These are phyloP conservation scores for Penicillium crystallinum DNA, from an alignment of 495 filamentous ascomycete genomes.

Conservation along the genomic window DNA sequence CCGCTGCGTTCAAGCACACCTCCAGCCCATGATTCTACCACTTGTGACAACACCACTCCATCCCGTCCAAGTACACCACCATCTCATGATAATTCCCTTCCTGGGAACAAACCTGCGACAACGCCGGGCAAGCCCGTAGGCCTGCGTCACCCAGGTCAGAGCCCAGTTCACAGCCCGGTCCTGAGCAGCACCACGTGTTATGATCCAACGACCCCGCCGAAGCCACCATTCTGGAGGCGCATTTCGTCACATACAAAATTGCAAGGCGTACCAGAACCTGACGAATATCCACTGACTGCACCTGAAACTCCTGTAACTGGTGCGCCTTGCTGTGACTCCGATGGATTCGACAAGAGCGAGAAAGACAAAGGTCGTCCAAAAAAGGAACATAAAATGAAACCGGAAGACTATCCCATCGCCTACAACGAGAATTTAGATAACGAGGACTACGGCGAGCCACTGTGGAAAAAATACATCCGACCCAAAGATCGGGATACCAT, in stretches of 20 bases:
- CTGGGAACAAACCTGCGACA: neutral
- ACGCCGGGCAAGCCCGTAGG: neutral
- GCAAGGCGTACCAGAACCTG: constrained; percentile 22
- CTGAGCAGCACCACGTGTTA: neutral
- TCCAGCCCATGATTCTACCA: constrained; percentile 1
- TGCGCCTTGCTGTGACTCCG: constrained; percentile 8
- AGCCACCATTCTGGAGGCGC: constrained; percentile 44
- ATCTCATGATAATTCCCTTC: neutral
- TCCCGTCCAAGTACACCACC: neutral
- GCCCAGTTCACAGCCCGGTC: neutral
- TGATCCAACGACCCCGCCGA: constrained; percentile 20
- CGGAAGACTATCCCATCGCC: constrained; percentile 64
- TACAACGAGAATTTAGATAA: constrained; percentile 63
- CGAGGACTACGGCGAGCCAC: constrained; percentile 57
- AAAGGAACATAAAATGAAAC: constrained; percentile 32
- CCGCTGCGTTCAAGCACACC: constrained; percentile 1
- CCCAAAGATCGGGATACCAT: constrained; percentile 81
- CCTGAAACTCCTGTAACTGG: constrained; percentile 26
- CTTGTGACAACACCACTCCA: constrained; percentile 3
- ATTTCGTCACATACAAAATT: constrained; percentile 29
- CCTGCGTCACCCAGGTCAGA: neutral
- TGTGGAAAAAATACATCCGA: constrained; percentile 79
- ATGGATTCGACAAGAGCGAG: constrained; percentile 17
- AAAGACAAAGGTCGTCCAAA: constrained; percentile 20
- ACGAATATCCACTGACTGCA: constrained; percentile 38